A percentile compares a stretch with the other conserved stretches of the same genome.
Conservation (phyloP, 2,329 filamentous ascomycete genomes). For the Emergomyces pasteurianus region DNA sequence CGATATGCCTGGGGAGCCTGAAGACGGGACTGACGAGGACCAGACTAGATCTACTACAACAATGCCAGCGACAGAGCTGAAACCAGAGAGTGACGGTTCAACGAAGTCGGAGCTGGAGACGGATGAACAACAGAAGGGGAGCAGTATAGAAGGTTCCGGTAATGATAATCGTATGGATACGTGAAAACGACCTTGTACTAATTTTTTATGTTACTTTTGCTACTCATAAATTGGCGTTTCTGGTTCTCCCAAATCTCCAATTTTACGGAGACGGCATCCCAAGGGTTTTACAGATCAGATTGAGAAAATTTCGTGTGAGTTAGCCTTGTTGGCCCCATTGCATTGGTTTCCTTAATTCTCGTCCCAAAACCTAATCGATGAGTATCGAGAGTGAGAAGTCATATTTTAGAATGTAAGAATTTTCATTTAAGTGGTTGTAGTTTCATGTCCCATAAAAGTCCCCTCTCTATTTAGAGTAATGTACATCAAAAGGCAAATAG, state of each 20-base stretch:
- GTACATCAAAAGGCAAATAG: background rate
- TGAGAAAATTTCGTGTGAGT: background rate
- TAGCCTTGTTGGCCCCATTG: background rate
- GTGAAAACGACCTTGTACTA: background rate
- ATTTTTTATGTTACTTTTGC: background rate
- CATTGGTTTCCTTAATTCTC: background rate
- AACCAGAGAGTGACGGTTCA: background rate
- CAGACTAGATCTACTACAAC: background rate
- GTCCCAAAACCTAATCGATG: background rate
- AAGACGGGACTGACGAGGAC: background rate
- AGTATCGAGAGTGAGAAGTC: background rate
- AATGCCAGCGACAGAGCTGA: background rate
- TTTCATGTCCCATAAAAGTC: background rate
- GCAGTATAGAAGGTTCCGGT: background rate
- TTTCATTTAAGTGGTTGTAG: background rate
- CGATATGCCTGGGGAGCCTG: slow-evolving; percentile 12
- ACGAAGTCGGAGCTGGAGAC: background rate
- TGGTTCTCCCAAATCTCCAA: background rate
- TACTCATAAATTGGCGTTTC: background rate
- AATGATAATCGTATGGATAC: background rate
- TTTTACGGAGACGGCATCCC: background rate
- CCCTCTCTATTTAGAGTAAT: background rate
- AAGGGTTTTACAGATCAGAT: background rate
- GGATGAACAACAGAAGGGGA: background rate
- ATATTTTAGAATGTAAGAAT: background rate